Percentiles rank a stretch among this genome's conserved stretches.
Evolutionary conservation across 169 alveolate species (phyloP).

Genomic region (Eimeria sp.): DNA sequence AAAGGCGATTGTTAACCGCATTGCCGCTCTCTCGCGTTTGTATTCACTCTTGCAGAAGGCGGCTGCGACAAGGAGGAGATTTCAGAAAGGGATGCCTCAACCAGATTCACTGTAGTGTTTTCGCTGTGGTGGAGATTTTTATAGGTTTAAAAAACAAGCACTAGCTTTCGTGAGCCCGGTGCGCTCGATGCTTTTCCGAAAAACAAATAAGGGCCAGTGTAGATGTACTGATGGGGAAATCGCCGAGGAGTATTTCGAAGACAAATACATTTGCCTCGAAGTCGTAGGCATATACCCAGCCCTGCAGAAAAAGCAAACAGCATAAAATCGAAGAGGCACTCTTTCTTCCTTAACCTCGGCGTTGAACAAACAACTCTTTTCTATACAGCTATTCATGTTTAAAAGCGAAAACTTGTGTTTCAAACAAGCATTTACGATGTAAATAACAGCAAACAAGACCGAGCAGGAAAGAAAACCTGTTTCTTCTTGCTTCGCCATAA

Average conservation of each 20-base stretch:
- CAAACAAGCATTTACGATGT: neutral
- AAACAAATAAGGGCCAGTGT: neutral
- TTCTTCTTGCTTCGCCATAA: neutral
- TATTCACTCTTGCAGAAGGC: neutral
- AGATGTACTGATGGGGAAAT: constrained; percentile 6
- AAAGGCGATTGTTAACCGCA: neutral
- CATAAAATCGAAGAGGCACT: neutral
- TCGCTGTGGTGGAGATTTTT: neutral
- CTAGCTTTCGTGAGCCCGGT: neutral
- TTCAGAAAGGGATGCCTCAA: neutral
- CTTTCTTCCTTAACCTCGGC: neutral
- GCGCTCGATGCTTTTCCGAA: neutral
- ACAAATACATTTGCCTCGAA: constrained; percentile 70
- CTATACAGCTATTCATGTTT: neutral
- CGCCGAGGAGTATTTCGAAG: constrained; percentile 69
- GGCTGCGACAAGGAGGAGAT: no score
- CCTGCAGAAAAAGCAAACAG: constrained; percentile 42
- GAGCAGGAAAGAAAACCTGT: neutral
- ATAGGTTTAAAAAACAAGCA: neutral
- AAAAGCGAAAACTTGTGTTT: neutral
- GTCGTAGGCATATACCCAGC: constrained; percentile 71
- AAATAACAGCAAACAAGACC: neutral
- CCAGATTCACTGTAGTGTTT: neutral
- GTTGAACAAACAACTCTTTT: neutral
- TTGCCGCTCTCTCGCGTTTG: neutral